phyloP scores from a whole-genome alignment of 1,284 basidiomycete genomes.

The Heimioporus retisporus region DNA sequence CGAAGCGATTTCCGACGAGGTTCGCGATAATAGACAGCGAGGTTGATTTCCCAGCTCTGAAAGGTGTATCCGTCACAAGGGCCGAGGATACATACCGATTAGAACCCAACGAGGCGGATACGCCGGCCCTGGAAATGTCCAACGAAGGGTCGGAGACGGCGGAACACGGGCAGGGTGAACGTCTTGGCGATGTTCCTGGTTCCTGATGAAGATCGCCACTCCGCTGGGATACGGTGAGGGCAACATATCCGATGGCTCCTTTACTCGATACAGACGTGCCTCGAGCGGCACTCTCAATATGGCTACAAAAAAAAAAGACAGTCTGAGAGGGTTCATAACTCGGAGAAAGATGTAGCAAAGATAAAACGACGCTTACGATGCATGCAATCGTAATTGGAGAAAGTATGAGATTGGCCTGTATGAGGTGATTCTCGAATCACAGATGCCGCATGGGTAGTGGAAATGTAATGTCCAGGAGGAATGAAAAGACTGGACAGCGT shows the following conservation, averaged over 20 bases:
- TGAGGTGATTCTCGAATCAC: constrained; percentile 72
- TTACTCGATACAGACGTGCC: constrained; percentile 68
- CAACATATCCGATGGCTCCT: constrained; percentile 47
- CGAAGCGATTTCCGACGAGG: constrained; percentile 66
- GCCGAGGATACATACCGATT: constrained; percentile 62
- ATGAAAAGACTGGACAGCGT: constrained; percentile 78
- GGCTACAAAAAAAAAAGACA: constrained; percentile 77
- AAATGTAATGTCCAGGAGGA: constrained; percentile 81
- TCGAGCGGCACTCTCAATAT: constrained; percentile 70
- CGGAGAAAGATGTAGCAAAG: too few species aligned
- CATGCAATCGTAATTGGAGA: constrained; percentile 72
- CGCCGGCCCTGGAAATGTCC: constrained; percentile 77
- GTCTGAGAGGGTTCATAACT: constrained; percentile 52
- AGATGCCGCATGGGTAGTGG: constrained; percentile 70
- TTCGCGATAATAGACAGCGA: constrained; percentile 74
- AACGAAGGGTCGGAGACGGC: constrained; percentile 71
- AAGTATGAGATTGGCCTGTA: constrained; percentile 64
- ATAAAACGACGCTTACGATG: constrained; percentile 55
- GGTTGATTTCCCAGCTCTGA: constrained; percentile 85
- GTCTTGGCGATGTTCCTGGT: constrained; percentile 68
- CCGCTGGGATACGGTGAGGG: constrained; percentile 47
- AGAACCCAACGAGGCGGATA: constrained; percentile 81
- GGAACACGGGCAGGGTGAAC: constrained; percentile 58
- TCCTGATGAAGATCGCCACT: constrained; percentile 68
- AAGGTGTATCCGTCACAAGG: constrained; percentile 15